Evolutionary conservation across 148 eudicot species (phyloP).

Genomic region (Spergularia bocconei): DNA sequence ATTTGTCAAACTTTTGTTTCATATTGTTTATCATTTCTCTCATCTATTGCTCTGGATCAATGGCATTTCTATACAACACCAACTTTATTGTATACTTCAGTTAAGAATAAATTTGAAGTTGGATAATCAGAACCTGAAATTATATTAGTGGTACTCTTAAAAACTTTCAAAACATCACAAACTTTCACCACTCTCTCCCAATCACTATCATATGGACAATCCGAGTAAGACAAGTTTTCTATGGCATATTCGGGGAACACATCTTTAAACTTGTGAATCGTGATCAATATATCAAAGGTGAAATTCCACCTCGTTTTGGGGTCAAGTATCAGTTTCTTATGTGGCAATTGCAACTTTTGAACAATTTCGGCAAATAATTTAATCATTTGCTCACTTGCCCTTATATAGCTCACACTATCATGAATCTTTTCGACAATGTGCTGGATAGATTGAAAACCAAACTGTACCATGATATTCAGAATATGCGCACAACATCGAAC

Average conservation of each 20-base stretch:
- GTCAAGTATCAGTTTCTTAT: constrained; percentile 13
- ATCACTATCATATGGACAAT: not conserved
- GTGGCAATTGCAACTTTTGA: constrained; percentile 5
- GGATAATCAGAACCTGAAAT: constrained; percentile 9
- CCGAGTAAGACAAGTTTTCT: not conserved
- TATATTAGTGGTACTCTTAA: no score
- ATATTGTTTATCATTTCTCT: not conserved
- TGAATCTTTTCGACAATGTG: constrained; percentile 9
- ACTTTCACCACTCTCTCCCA: not conserved
- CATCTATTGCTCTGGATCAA: no score
- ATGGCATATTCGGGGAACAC: constrained; percentile 6
- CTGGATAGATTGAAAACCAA: no score
- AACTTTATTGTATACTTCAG: constrained; percentile 17
- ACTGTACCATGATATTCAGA: no score
- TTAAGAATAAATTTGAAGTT: constrained; percentile 26
- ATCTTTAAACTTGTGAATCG: constrained; percentile 9
- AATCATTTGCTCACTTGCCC: not conserved
- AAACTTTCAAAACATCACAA: no score
- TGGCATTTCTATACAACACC: constrained; percentile 9
- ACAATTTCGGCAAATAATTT: not conserved
- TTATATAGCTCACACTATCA: constrained; percentile 25
- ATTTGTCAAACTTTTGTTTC: constrained; percentile 15
- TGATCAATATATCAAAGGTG: constrained; percentile 21
- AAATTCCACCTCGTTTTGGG: constrained; percentile 28
- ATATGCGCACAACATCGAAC: no score